A percentile compares a stretch with the other conserved stretches of the same genome.
Evolutionary conservation across 1,284 basidiomycete genomes (phyloP).

Genomic region (Exobasidium cylindrosporum): DNA sequence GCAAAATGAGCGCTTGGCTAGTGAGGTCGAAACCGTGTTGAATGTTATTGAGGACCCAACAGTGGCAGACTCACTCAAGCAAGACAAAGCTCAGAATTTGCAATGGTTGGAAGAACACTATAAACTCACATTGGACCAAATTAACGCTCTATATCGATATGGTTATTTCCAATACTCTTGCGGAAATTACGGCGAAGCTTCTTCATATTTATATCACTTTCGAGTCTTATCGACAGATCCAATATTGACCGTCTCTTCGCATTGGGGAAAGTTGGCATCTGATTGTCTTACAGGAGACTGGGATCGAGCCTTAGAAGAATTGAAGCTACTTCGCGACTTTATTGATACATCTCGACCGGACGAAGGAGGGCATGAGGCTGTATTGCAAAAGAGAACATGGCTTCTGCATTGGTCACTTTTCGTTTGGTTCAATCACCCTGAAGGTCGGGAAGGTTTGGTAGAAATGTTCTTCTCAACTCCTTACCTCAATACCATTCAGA

Average conservation of each 20-base stretch:
- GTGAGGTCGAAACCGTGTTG: constrained; percentile 85
- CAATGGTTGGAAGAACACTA: constrained; percentile 91
- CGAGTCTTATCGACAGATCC: constrained; percentile 89
- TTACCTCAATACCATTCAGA: constrained; percentile 98
- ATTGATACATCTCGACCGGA: constrained; percentile 65
- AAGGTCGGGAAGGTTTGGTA: constrained; percentile 86
- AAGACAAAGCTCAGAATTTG: constrained; percentile 95
- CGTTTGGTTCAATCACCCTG: constrained; percentile 94
- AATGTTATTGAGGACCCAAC: constrained; percentile 96
- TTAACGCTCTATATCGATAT: constrained; percentile 93
- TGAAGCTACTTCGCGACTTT: constrained; percentile 85
- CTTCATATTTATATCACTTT: constrained; percentile 98
- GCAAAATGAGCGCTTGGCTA: constrained; percentile 77
- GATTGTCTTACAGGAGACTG: constrained; percentile 93
- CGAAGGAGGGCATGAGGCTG: constrained; percentile 59
- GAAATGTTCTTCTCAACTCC: constrained; percentile 93
- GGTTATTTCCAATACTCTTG: constrained; percentile 97
- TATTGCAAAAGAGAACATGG: constrained; percentile 94
- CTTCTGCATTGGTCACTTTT: constrained; percentile 97
- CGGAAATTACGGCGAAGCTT: constrained; percentile 91
- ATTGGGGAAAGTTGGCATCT: constrained; percentile 97
- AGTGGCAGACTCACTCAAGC: constrained; percentile 73
- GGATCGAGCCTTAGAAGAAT: constrained; percentile 87
- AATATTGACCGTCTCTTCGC: constrained; percentile 86
- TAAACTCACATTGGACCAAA: constrained; percentile 88